Evolutionary conservation across 129 eudicot genomes (phyloP), one percentile per base, ranked within the genome.

Genomic region (Daucus carota): DNA sequence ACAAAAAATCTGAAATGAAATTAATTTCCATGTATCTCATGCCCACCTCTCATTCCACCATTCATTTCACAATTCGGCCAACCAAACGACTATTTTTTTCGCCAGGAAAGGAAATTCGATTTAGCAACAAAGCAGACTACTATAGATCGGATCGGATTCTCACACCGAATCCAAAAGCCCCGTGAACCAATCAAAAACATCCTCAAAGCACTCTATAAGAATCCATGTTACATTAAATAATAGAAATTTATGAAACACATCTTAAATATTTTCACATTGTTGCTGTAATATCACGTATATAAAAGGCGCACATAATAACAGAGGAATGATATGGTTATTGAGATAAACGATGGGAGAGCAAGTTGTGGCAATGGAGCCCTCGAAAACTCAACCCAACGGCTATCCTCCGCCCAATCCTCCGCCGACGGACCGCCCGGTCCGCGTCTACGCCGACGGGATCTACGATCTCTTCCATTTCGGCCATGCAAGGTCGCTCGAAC

Each of bases 101-200:
- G 62, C 2, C 62, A 54, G n/a, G 16, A 54, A 54, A 8, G 9
- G 22, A 52, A 54, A n/a, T 54, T 54, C 28, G 29, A n/a, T 2
- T 54, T 22, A 54, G 29, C 63, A n/a, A 31, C 65, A 3, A 57
- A 57, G 31, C 29, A 45, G 76, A 73, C 83, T 73, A 36, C 77
- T 75, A 82, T 74, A 62, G 82, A 28, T 76, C 45, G 76, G 45
- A 17, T 73, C 74, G 69, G 57, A 36, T 66, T 60, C 18, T 36
- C 76, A 47, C 66, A 78, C 69, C 75, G 40, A 34, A 34, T 33
- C 26, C 11, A 4, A 18, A 18, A 65, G 8, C 71, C 11, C n/a
- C 6, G 71, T 15, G 8, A 6, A 16, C 71, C 42, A 48, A 48
- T 17, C 8, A 48, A 48, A 48, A 18, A 48, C 57, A n/a, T 48